phyloP scores from a whole-genome alignment of 2,329 filamentous ascomycete genomes.

The Alternaria tenuissima region DNA sequence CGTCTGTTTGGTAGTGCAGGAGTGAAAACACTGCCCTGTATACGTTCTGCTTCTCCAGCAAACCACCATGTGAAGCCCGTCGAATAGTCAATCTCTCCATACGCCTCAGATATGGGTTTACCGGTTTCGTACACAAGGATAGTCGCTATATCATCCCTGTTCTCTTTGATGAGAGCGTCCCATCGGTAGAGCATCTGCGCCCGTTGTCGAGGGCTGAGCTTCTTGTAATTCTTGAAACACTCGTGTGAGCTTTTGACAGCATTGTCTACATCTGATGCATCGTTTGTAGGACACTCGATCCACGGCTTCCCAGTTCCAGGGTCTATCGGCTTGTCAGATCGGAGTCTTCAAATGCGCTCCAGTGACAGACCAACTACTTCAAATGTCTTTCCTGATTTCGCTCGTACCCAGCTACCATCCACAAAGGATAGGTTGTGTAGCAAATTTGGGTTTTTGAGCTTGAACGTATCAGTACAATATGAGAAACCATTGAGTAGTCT shows the following conservation, averaged over 20 bases:
- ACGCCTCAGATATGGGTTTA: conserved; percentile 61
- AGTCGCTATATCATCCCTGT: conserved; percentile 68
- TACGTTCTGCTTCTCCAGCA: conserved; percentile 67
- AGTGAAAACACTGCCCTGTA: conserved; percentile 68
- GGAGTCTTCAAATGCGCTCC: background rate
- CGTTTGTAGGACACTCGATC: conserved; percentile 58
- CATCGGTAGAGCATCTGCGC: conserved; percentile 71
- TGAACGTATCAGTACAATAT: conserved; percentile 12
- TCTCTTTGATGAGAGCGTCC: conserved; percentile 69
- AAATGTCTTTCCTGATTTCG: conserved; percentile 65
- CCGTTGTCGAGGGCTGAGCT: conserved; percentile 66
- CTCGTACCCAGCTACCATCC: conserved; percentile 63
- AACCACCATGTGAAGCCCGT: conserved; percentile 66
- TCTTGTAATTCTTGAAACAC: conserved; percentile 69
- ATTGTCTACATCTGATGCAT: conserved; percentile 66
- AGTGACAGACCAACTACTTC: conserved; percentile 60
- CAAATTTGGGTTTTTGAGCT: conserved; percentile 64
- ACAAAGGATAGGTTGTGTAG: conserved; percentile 64
- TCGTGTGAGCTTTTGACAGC: conserved; percentile 67
- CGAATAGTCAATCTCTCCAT: conserved; percentile 63
- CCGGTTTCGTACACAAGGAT: conserved; percentile 69
- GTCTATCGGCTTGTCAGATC: conserved; percentile 51
- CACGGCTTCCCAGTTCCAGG: conserved; percentile 60
- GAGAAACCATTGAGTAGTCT: background rate
- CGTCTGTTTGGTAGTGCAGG: conserved; percentile 69